Conservation (phyloP, 257 asterid species). For the Marsdenia floribunda region DNA sequence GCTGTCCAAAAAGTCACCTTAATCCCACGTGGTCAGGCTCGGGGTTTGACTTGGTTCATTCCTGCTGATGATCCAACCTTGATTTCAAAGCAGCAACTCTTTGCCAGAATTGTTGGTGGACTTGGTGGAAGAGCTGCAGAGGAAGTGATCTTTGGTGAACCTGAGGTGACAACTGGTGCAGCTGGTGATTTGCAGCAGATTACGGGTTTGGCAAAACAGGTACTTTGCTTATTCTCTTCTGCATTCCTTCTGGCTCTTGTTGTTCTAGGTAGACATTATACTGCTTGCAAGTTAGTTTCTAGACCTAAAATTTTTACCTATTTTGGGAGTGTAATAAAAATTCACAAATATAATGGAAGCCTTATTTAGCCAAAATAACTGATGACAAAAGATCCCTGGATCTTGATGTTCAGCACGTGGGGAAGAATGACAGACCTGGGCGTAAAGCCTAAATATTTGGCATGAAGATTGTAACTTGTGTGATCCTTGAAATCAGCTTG, state of each 20-base stretch:
- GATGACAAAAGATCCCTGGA: not conserved
- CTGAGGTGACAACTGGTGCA: conserved; percentile 97
- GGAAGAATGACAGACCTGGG: not conserved
- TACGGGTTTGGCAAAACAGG: conserved; percentile 94
- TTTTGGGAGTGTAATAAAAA: not conserved
- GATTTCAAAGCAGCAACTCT: conserved; percentile 92
- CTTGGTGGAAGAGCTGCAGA: conserved; percentile 99
- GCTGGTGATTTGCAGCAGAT: conserved; percentile 96
- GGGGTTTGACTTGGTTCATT: conserved; percentile 97
- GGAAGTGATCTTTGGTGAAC: conserved; percentile 91
- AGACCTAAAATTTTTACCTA: not conserved
- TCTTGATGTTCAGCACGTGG: not conserved
- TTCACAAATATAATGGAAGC: not conserved
- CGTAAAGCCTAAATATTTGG: not conserved
- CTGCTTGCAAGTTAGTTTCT: not conserved
- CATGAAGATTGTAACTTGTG: not conserved
- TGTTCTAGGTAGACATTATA: no score
- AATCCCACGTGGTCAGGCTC: conserved; percentile 96
- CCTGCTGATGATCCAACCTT: conserved; percentile 97
- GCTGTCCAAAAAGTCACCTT: conserved; percentile 93
- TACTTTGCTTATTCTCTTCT: conserved; percentile 13
- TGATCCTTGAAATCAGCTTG: not conserved
- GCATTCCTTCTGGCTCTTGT: not conserved
- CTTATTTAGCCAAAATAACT: not conserved
- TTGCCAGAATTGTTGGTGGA: conserved; percentile 95